Evolutionary conservation across 495 filamentous ascomycete species (phyloP), one percentile per base, ranked within the genome.

Genomic region (Penicillium argentinense): DNA sequence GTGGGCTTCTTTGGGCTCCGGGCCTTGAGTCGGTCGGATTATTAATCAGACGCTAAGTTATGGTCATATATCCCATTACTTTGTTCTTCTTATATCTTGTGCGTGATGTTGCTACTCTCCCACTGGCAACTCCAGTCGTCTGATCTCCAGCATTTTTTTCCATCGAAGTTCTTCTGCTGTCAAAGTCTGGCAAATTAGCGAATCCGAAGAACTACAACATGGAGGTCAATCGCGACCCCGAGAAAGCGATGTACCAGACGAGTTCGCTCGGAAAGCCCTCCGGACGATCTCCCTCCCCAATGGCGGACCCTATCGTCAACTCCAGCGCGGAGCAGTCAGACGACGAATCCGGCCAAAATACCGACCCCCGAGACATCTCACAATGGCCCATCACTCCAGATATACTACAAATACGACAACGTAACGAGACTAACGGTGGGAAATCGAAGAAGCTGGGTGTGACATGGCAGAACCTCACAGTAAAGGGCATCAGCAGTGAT

Each of bases 401-500:
- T 42, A 42, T 42, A 42, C 12, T 28, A 42, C 40, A 42, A 42
- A 42, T 42, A 42, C 40, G 26, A 42, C 26, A 26, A 26, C 25
- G 25, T 26, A 26, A 45, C 39, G 25, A 29, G 39, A 29, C 25
- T 28, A 29, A 28, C 39, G 39, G 39, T 16, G 23, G 24, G 24
- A 42, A 30, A 29, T 29, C 13, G 24, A 28, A 71, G 5, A 61
- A 72, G 32, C 63, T 81, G 2, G 78, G 78, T 34, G 66, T 81
- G 33, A 79, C 76, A 16, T 81, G 74, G 74, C 67, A 64, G 41
- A 60, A 75, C 41, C 61, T 71, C 21, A 63, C 36, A 16, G 67
- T 71, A 22, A 50, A 68, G 19, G 67, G 58, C 30, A 49, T 64
- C 34, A 56, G 57, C 16, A 59, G 63, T 8, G 68, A 74, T 21